Evolutionary conservation across 2,329 filamentous ascomycete species (phyloP).

Genomic region (Penicillium sp.): DNA sequence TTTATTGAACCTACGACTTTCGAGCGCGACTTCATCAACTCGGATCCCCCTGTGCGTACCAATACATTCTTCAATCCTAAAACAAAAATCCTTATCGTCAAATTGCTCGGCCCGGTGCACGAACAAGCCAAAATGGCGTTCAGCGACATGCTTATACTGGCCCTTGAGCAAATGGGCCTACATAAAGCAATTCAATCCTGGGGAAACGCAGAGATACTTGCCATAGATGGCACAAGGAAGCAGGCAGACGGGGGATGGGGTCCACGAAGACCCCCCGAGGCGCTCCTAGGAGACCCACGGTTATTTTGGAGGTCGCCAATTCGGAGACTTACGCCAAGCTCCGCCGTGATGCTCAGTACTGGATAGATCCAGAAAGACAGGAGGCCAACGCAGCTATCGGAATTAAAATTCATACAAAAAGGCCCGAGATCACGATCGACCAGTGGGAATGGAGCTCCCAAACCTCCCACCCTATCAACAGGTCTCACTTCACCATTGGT

Average conservation of each 20-base stretch:
- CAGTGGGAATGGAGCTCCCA: background rate
- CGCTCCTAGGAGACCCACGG: too few species aligned
- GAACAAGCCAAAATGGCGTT: background rate
- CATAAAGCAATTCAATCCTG: background rate
- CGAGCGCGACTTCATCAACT: background rate
- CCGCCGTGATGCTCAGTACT: background rate
- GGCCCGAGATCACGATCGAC: background rate
- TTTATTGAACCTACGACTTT: background rate
- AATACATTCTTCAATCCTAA: background rate
- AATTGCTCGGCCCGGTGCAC: background rate
- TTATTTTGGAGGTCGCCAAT: background rate
- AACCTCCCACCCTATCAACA: background rate
- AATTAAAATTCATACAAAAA: background rate
- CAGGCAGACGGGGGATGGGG: constrained; percentile 5
- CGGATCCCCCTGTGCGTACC: background rate
- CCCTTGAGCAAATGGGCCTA: background rate
- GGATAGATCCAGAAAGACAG: background rate
- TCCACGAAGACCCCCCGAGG: background rate
- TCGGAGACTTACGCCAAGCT: background rate
- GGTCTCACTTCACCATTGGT: background rate
- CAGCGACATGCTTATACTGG: background rate
- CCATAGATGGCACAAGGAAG: constrained; percentile 1
- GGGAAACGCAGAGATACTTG: background rate
- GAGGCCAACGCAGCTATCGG: background rate
- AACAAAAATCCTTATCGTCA: background rate